These are phyloP conservation scores for Tetrahymena malaccensis DNA, from an alignment of 73 alveolate genomes.

Conservation along the genomic window DNA sequence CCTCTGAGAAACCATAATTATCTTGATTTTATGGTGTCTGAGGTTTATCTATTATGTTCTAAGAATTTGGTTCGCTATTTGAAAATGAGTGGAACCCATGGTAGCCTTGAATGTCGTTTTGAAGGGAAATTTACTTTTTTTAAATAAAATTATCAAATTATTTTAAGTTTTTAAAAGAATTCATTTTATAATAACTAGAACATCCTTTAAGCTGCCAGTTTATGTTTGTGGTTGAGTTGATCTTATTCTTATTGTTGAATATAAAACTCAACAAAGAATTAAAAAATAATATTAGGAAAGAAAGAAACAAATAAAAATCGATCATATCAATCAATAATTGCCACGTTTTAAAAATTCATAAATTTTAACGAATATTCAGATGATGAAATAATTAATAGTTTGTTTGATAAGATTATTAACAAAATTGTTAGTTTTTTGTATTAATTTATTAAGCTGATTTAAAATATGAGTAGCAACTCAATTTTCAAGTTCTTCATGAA, in stretches of 20 bases:
- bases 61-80: background rate
- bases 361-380: background rate
- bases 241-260: background rate
- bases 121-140: background rate
- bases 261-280: background rate
- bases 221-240: too few species aligned
- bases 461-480: too few species aligned
- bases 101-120: background rate
- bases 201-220: too few species aligned
- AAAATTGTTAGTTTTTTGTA: too few species aligned
- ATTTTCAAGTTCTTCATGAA: too few species aligned
- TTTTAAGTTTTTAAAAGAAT: too few species aligned
- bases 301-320: too few species aligned
- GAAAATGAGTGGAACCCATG: background rate
- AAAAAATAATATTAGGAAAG: background rate
- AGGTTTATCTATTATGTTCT: background rate
- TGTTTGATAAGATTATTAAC: too few species aligned
- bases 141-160: too few species aligned
- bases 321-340: background rate
- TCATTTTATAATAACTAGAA: too few species aligned
- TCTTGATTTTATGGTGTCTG: background rate
- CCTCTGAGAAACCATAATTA: background rate
- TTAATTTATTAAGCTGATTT: too few species aligned
- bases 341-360: background rate
- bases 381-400: background rate